Base-by-base conservation (phyloP, 106 monocot species). In the Acorus gramineus region DNA sequence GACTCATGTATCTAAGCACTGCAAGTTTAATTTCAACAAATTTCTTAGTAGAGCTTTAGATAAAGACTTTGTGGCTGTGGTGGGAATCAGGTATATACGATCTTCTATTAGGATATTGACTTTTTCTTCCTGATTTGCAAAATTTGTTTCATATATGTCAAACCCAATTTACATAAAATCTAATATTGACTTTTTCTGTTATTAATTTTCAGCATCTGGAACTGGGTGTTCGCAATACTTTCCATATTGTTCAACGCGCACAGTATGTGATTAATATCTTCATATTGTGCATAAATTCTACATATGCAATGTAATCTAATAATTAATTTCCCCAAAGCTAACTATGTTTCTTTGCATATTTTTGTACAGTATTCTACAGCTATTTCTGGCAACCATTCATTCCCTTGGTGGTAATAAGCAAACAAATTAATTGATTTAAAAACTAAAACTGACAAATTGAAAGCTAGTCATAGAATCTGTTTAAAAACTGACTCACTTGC, bases 351-450 rank as follows among this genome's bases (percentile, higher is more conserved):
- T 6, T 51, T 60, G 43, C 12, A 6, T 28, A 28, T 53, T 50
- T 62, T n/a, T 50, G 6, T 3, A 12, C 47, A 72, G 72, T 63
- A 58, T 72, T 63, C 64, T 57, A 72, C 52, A 56, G 64, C 3
- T 72, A 65, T 50, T 72, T 72, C 49, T 72, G 72, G 72, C 42
- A 64, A 42, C 65, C 64, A 28, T 72, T 72, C 50, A 7, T 58
- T 7, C 72, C 72, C 49, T 51, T 72, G 8, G n/a, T 64, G 56
- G 72, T 72, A 64, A 72, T 72, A 64, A 72, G 72, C 45, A 7
- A 4, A 8, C 28, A 28, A 28, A 28, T 28, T 28, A 28, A 28
- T 28, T 28, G 28, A 28, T 1, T 28, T 28, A 28, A 28, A 28
- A 28, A 28, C 28, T 28, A 28, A n/a, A n/a, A n/a, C n/a, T n/a